Conservation (phyloP, 345 rosid genomes). For the Camelina hispida region DNA sequence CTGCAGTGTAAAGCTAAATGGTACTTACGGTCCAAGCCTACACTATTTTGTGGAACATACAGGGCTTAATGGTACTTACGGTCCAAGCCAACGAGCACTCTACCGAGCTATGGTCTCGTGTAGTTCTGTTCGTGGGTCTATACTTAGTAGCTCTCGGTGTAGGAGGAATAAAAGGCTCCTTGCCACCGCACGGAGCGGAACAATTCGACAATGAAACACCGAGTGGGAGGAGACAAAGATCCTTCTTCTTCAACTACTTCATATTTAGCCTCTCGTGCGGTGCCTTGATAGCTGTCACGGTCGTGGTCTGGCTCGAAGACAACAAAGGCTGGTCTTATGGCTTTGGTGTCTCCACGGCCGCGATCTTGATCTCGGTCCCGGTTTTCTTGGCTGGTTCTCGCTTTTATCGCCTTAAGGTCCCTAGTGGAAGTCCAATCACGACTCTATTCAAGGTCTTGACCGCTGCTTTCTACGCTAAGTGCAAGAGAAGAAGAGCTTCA, state of each 20-base stretch:
- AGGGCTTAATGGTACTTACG: constrained; percentile 49
- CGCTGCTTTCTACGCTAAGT: constrained; percentile 54
- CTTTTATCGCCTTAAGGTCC: constrained; percentile 67
- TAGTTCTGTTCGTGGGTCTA: constrained; percentile 70
- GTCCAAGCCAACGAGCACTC: constrained; percentile 64
- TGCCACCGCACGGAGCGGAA: constrained; percentile 93
- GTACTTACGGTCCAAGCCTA: too few species aligned
- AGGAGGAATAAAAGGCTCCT: constrained; percentile 95
- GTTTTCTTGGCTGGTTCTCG: constrained; percentile 77
- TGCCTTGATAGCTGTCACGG: constrained; percentile 84
- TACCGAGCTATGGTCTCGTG: constrained; percentile 55
- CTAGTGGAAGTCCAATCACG: constrained; percentile 78
- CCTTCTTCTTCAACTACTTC: constrained; percentile 84
- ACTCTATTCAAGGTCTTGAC: constrained; percentile 71
- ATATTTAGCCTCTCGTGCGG: constrained; percentile 84
- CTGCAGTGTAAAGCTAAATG: too few species aligned
- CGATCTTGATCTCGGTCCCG: constrained; percentile 73
- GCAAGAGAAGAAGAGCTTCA: constrained; percentile 42
- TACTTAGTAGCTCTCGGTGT: constrained; percentile 89
- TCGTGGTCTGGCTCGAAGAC: constrained; percentile 95
- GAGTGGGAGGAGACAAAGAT: constrained; percentile 80
- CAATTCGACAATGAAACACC: constrained; percentile 79
- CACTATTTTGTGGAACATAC: neutral
- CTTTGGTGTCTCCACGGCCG: constrained; percentile 70
- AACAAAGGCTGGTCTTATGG: constrained; percentile 96